These are phyloP conservation scores for Claviceps sorghi DNA, from an alignment of 2,329 filamentous ascomycete species.

Conservation along the genomic window DNA sequence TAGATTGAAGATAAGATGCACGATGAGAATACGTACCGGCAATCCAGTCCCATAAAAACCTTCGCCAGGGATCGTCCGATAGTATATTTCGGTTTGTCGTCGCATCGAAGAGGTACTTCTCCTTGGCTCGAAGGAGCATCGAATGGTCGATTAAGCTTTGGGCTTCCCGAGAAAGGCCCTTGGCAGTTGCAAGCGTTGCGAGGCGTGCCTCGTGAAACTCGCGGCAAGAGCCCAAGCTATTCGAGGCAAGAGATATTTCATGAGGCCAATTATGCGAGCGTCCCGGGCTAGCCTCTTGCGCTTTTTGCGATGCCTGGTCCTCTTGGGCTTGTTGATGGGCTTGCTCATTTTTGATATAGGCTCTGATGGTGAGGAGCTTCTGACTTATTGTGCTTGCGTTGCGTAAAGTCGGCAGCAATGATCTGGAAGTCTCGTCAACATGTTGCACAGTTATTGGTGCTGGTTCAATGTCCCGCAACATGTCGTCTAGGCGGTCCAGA, in stretches of 20 bases:
- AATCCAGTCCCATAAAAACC: constrained; percentile 66
- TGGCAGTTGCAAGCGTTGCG: constrained; percentile 27
- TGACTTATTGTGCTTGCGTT: constrained; percentile 29
- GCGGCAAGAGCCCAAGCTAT: constrained; percentile 32
- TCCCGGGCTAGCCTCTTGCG: constrained; percentile 8
- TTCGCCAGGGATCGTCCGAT: constrained; percentile 58
- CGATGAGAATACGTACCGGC: constrained; percentile 32
- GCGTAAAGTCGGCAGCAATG: constrained; percentile 27
- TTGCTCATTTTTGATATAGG: constrained; percentile 19
- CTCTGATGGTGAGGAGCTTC: constrained; percentile 33
- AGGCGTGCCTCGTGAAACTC: constrained; percentile 44
- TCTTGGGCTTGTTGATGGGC: constrained; percentile 10
- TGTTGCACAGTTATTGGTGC: constrained; percentile 22
- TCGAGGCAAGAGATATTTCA: constrained; percentile 24
- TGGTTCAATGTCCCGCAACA: constrained; percentile 21
- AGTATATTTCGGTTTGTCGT: constrained; percentile 51
- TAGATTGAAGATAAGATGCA: neutral
- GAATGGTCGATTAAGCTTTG: constrained; percentile 40
- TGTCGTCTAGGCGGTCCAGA: constrained; percentile 25
- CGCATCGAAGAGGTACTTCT: constrained; percentile 50
- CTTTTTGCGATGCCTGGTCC: constrained; percentile 11
- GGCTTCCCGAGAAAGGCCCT: constrained; percentile 34
- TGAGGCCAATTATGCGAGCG: constrained; percentile 18
- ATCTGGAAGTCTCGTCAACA: constrained; percentile 19
- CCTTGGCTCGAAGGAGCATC: constrained; percentile 45